A percentile compares a stretch with the other conserved stretches of the same genome.
Evolutionary conservation across 345 rosid genomes (phyloP).

Genomic region (Hevea brasiliensis): DNA sequence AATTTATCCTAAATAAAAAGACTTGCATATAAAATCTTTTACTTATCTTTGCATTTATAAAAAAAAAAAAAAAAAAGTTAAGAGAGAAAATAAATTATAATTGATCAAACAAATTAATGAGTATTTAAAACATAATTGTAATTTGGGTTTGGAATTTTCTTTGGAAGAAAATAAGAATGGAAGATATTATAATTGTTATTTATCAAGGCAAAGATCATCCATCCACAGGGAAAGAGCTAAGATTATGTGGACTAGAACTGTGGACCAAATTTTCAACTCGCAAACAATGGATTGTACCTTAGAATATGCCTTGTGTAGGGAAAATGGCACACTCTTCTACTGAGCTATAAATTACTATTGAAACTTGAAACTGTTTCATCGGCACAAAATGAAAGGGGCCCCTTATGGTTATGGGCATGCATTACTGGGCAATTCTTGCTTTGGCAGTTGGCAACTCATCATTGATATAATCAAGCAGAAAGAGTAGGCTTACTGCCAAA

Average conservation of each 20-base stretch:
- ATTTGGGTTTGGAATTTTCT: no score
- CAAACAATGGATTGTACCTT: slow-evolving; percentile 17
- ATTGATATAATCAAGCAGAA: neutral
- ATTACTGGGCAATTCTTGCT: slow-evolving; percentile 28
- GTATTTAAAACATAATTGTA: no score
- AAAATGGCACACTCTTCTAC: slow-evolving; percentile 2
- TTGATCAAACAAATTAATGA: no score
- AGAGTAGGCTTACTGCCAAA: slow-evolving; percentile 15
- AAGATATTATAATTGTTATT: no score
- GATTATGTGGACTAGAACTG: neutral
- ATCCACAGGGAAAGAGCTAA: no score
- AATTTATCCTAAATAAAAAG: no score
- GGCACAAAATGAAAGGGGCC: neutral
- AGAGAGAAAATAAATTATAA: no score
- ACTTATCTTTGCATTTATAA: no score
- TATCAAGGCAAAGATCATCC: no score
- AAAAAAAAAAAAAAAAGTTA: no score
- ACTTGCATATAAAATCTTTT: no score
- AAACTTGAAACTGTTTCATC: slow-evolving; percentile 6
- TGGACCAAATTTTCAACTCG: neutral
- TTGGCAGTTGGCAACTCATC: slow-evolving; percentile 6
- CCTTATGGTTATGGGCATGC: slow-evolving; percentile 6
- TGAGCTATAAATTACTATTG: slow-evolving; percentile 6
- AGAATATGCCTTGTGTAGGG: slow-evolving; percentile 22
- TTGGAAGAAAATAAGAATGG: no score